Evolutionary conservation across 148 eudicot species (phyloP).

Genomic region (Silene latifolia): DNA sequence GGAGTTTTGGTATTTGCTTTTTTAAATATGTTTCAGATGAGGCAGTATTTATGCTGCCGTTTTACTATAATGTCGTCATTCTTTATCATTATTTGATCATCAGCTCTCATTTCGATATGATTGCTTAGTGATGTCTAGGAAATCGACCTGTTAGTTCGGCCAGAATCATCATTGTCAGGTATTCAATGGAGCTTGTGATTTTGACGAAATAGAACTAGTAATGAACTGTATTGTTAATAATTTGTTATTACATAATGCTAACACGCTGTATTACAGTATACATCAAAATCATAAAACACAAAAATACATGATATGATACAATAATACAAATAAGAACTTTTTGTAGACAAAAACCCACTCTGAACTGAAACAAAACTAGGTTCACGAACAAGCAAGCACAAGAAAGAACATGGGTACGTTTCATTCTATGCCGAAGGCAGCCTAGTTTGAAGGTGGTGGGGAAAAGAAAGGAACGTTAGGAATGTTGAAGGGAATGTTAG

Average conservation of each 20-base stretch:
- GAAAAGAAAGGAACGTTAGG: slow-evolving; percentile 13
- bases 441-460: slow-evolving; percentile 21
- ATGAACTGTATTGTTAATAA: not conserved
- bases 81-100: not conserved
- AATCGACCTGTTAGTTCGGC: no score
- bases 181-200: not conserved
- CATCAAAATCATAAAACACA: not conserved
- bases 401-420: not conserved
- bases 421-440: slow-evolving; percentile 7
- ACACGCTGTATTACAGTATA: not conserved
- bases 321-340: not conserved
- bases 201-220: not conserved
- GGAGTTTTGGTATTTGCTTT: slow-evolving; percentile 6
- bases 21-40: not conserved
- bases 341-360: not conserved
- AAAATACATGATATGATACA: not conserved
- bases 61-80: not conserved
- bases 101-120: not conserved
- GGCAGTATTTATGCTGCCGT: not conserved
- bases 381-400: not conserved
- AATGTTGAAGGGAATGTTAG: slow-evolving; percentile 12
- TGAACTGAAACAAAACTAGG: not conserved
- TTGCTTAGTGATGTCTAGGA: not conserved
- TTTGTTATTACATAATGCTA: not conserved
- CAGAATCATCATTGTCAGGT: not conserved